Base-by-base conservation (phyloP, 2,329 filamentous ascomycete species). In the Chaetothyriales sp. region DNA sequence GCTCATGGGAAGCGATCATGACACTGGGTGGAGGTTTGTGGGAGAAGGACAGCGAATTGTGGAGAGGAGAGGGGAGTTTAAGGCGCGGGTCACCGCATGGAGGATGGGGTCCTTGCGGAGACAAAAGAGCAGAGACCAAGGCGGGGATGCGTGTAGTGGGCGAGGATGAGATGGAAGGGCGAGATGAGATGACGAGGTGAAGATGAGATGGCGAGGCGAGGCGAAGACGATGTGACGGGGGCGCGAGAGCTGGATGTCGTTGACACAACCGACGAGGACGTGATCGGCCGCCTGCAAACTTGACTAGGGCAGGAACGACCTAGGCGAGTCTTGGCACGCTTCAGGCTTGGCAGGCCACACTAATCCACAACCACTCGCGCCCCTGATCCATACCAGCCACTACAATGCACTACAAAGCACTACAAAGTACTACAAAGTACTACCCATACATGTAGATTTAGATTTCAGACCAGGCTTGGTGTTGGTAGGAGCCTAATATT, bases 1-100 rank as follows among this genome's bases (percentile, higher is more conserved):
- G 56, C 57, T 56, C 58, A 60, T 60, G 55, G 55, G 55, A 58
- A 59, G 53, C 52, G 53, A 53, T 58, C 58, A 60, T 60, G 56
- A 57, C 56, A 53, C 53, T 54, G 26, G 52, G 48, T 5, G 18
- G 43, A 45, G 9, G 32, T 39, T 7, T 39, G 32, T 39, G 28
- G 28, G 28, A 39, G 32, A 15, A 39, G 32, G 32, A 39, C 32
- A 15, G 32, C 9, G 32, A 39, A 39, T 39, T 39, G 10, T 10
- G 32, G 32, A 15, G 28, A 8, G 28, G 28, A 12, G 28, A 28
- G 9, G 26, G 9, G 26, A 9, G 28, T 7, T 15, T 15, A 39
- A 39, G 32, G 32, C 32, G 32, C 32, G 32, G 32, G 32, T 15
- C 12, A 39, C 32, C 12, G 32, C 32, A 39, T 39, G 10, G 32